Conservation (phyloP, 257 asterid species). For the Gentiana straminea region DNA sequence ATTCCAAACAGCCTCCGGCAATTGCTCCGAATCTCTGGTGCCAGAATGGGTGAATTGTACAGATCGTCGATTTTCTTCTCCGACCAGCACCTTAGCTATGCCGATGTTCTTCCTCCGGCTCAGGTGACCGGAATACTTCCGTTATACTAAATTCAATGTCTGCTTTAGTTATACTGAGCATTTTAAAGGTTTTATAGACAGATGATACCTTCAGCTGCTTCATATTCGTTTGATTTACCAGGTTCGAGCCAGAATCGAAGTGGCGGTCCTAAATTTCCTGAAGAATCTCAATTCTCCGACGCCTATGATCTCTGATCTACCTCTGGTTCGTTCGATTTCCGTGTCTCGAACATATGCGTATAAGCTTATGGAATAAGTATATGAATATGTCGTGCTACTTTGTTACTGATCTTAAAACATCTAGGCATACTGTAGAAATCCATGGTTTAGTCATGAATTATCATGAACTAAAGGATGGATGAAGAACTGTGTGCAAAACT, state of each 20-base stretch:
- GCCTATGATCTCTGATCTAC: slow-evolving; percentile 66
- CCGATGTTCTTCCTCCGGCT: slow-evolving; percentile 63
- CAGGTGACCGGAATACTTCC: slow-evolving; percentile 28
- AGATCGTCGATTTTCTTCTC: slow-evolving; percentile 66
- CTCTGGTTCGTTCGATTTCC: slow-evolving; percentile 35
- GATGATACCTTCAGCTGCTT: background rate
- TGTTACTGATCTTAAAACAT: background rate
- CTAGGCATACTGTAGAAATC: background rate
- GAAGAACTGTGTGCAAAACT: too few species aligned
- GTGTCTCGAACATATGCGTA: too few species aligned
- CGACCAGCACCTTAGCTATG: slow-evolving; percentile 66
- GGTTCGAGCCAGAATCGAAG: slow-evolving; percentile 94
- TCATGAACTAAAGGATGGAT: background rate
- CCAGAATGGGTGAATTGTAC: slow-evolving; percentile 51
- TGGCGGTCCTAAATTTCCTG: slow-evolving; percentile 67
- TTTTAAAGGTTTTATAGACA: background rate
- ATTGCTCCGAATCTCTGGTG: too few species aligned
- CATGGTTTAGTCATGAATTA: background rate
- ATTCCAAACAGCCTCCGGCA: too few species aligned
- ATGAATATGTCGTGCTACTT: background rate
- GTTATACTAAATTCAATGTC: background rate
- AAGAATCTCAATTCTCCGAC: slow-evolving; percentile 45
- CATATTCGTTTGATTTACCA: slow-evolving; percentile 12
- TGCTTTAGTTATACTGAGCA: background rate
- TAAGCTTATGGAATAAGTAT: too few species aligned